Evolutionary conservation across 106 monocot genomes (phyloP), one percentile per base, ranked within the genome.

Genomic region (Phalaenopsis equestris): DNA sequence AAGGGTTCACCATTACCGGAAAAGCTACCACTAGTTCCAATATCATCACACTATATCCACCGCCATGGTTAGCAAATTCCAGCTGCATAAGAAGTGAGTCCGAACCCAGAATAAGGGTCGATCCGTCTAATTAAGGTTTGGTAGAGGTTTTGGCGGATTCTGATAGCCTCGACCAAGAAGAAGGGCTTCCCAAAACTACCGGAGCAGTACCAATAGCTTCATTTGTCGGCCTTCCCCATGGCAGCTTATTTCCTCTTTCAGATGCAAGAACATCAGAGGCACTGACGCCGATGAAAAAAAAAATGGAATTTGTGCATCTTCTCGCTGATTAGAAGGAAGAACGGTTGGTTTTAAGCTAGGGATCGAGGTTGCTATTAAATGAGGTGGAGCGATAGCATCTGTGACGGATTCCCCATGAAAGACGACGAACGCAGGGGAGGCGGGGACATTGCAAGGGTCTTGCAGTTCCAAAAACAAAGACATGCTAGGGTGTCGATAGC

Each of bases 61-160:
- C 30, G 3, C 46, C 49, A 9, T 3, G 30, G 30, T 30, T 30
- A 30, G 30, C 30, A 30, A 30, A 30, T 30, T 30, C 30, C 30
- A 30, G 30, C 30, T 30, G 75, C 75, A 45, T 75, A n/a, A 19
- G 41, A 72, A 39, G 43, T 1, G 74, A 74, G 16, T 45, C 43
- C 43, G 73, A 73, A 2, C 17, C 73, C 76, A 24, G 30, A 6
- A 30, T 3, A 42, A 49, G 30, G 12, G 76, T 2, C 2, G 49
- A 76, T 76, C 14, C 76, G 12, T 76, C 76, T 24, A 49, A 76
- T 12, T 48, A 76, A 76, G 76, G 49, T 24, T 30, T 76, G 14
- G 49, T 49, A 49, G 76, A 52, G 47, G 9, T 8, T 6, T 52
- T 11, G 21, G 76, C 47, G 18, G 49, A 76, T 76, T 30, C 21